A percentile compares a stretch with the other conserved stretches of the same genome.
phyloP scores from a whole-genome alignment of 2,329 filamentous ascomycete genomes.

The Periconia digitata region DNA sequence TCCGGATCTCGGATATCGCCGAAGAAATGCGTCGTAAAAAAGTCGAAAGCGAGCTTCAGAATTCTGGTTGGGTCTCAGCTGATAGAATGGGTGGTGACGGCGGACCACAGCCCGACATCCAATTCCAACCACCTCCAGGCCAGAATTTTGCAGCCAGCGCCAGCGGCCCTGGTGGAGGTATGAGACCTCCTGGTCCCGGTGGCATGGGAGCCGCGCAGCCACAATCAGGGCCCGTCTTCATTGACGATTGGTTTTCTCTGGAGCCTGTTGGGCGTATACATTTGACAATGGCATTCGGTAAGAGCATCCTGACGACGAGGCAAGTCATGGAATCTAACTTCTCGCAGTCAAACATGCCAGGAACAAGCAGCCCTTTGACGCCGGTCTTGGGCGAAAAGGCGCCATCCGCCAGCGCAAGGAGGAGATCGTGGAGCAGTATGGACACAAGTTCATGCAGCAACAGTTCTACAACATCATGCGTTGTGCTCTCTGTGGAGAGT shows the following conservation, averaged over 20 bases:
- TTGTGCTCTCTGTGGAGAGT: conserved; percentile 94
- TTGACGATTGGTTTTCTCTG: conserved; percentile 96
- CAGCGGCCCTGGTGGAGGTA: conserved; percentile 42
- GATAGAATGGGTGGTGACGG: conserved; percentile 78
- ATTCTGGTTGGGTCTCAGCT: conserved; percentile 94
- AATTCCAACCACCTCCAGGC: conserved; percentile 55
- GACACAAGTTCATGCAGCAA: conserved; percentile 97
- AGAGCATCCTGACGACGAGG: too few relatives aligned
- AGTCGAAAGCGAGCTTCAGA: conserved; percentile 94
- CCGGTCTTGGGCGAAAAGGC: conserved; percentile 90
- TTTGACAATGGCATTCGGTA: conserved; percentile 81
- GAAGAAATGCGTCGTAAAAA: conserved; percentile 97
- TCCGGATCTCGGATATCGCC: conserved; percentile 93
- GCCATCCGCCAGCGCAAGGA: conserved; percentile 97
- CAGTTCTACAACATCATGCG: conserved; percentile 99
- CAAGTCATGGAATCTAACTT: too few relatives aligned
- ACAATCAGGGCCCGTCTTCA: conserved; percentile 59
- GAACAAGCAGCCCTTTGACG: conserved; percentile 78
- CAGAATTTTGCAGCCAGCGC: conserved; percentile 41
- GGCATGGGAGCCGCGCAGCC: conserved; percentile 43
- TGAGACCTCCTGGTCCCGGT: conserved; percentile 38
- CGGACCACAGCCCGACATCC: conserved; percentile 54
- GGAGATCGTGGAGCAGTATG: conserved; percentile 97
- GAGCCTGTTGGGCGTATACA: conserved; percentile 94
- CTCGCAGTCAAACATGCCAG: conserved; percentile 75